These are phyloP conservation scores for Boletus pseudo-olivaceus DNA, from an alignment of 768 basidiomycete species.

Conservation along the genomic window DNA sequence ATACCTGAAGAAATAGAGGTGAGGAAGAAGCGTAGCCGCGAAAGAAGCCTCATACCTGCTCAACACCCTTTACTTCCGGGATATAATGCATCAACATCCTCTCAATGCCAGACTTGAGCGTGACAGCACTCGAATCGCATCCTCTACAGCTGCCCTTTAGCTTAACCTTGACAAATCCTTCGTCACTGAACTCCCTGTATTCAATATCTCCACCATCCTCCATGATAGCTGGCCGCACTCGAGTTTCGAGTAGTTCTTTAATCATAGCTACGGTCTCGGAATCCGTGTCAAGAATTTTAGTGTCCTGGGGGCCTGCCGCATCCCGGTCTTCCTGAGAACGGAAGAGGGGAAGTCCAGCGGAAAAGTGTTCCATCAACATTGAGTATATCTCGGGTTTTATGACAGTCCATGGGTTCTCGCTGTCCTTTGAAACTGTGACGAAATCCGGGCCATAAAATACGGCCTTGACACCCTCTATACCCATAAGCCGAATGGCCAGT, in stretches of 20 bases:
- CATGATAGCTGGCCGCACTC: slow-evolving; percentile 96
- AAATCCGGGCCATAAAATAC: slow-evolving; percentile 99
- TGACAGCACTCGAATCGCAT: slow-evolving; percentile 90
- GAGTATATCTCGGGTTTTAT: slow-evolving; percentile 97
- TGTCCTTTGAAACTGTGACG: slow-evolving; percentile 91
- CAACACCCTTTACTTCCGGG: slow-evolving; percentile 89
- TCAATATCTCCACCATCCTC: slow-evolving; percentile 99
- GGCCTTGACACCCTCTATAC: slow-evolving; percentile 83
- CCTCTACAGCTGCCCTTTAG: slow-evolving; percentile 97
- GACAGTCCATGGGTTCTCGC: slow-evolving; percentile 81
- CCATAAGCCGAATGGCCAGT: slow-evolving; percentile 92
- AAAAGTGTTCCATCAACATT: slow-evolving; percentile 95
- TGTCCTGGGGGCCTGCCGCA: slow-evolving; percentile 88
- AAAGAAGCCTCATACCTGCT: slow-evolving; percentile 53
- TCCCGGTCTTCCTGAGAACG: slow-evolving; percentile 76
- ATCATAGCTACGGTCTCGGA: slow-evolving; percentile 98
- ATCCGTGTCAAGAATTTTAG: slow-evolving; percentile 88
- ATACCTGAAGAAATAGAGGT: slow-evolving; percentile 47
- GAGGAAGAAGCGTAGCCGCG: slow-evolving; percentile 1
- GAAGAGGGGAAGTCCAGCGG: slow-evolving; percentile 85
- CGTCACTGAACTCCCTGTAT: slow-evolving; percentile 86
- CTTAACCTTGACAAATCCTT: slow-evolving; percentile 80
- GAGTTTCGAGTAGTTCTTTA: slow-evolving; percentile 92
- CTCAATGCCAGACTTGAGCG: slow-evolving; percentile 95
- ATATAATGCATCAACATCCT: slow-evolving; percentile 99